Conservation (phyloP, 495 filamentous ascomycete genomes). For the Stereocaulon alpinum region DNA sequence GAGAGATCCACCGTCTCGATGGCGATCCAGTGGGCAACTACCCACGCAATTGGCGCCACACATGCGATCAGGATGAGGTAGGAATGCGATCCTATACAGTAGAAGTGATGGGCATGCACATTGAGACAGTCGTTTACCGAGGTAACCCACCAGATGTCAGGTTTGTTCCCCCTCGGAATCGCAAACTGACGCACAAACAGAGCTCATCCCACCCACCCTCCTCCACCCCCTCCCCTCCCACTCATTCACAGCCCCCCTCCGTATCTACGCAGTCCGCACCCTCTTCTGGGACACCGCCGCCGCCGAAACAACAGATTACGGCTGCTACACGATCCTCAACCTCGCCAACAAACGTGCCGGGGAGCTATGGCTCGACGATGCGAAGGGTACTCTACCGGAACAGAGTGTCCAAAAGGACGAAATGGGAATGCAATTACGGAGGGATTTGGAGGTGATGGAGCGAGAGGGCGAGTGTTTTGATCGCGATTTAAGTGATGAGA, state of each 20-base stretch:
- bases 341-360: conserved; percentile 5
- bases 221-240: not conserved
- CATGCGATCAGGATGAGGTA: conserved; percentile 3
- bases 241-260: conserved; percentile 2
- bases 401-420: not conserved
- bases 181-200: not conserved
- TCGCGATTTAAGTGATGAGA: not conserved
- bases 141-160: not conserved
- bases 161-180: too few species aligned
- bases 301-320: not conserved
- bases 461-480: not conserved
- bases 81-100: conserved; percentile 10
- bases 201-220: not conserved
- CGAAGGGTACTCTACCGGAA: not conserved
- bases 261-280: conserved; percentile 2
- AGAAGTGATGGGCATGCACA: not conserved
- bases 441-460: not conserved
- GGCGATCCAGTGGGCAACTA: not conserved
- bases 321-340: not conserved
- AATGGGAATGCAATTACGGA: not conserved
- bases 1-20: conserved; percentile 1
- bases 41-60: not conserved
- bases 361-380: conserved; percentile 2
- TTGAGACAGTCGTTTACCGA: conserved; percentile 1
- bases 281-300: not conserved